phyloP scores from a whole-genome alignment of 2,329 filamentous ascomycete species.

The Myotisia sp. region DNA sequence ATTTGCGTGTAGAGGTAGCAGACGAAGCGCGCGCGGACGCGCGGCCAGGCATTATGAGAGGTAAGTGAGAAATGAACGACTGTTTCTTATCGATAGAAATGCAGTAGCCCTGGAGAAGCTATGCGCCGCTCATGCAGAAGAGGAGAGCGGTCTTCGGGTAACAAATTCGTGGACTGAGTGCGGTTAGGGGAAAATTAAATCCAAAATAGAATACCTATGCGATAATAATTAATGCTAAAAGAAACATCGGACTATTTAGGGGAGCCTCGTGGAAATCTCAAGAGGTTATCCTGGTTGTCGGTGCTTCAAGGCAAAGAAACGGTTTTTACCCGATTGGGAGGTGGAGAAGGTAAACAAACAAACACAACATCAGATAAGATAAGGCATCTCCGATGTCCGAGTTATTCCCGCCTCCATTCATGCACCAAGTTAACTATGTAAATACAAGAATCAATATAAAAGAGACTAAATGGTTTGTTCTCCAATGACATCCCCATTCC shows the following conservation, averaged over 20 bases:
- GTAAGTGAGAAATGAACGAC: neutral
- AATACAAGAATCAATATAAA: too few species aligned
- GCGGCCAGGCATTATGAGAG: conserved; percentile 26
- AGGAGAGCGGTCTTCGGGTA: neutral
- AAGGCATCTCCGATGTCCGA: too few species aligned
- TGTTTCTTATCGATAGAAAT: neutral
- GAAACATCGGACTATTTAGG: conserved; percentile 1
- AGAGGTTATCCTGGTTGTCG: conserved; percentile 1
- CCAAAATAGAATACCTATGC: neutral
- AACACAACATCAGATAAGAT: conserved; percentile 4
- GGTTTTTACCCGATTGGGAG: conserved; percentile 2
- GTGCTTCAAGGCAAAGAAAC: too few species aligned
- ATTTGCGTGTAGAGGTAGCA: conserved; percentile 26
- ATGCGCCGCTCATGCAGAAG: neutral
- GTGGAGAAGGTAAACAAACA: conserved; percentile 5
- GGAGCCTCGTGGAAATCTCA: neutral
- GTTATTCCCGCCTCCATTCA: too few species aligned
- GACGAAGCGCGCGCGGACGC: conserved; percentile 20
- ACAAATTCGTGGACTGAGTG: neutral
- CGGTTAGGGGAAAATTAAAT: neutral
- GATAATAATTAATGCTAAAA: neutral
- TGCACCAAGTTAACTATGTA: too few species aligned
- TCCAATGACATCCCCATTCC: too few species aligned
- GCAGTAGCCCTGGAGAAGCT: too few species aligned
- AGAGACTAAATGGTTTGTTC: too few species aligned